Conservation (phyloP, 1,139 yeast species). For the Suhomyces coccinellae region DNA sequence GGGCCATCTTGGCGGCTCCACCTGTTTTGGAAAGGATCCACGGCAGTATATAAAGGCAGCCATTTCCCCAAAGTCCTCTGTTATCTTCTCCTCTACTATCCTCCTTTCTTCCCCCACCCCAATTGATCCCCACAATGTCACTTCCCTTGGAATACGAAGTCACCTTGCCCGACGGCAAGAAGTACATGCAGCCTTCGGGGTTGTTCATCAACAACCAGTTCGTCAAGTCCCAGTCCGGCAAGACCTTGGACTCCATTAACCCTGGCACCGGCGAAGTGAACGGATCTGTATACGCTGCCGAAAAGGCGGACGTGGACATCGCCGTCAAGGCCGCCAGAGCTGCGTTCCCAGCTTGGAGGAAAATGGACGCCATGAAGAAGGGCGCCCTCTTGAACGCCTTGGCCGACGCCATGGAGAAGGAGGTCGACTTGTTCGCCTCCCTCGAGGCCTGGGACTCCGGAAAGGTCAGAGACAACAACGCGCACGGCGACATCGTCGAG, state of each 20-base stretch:
- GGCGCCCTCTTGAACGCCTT: slow-evolving; percentile 55
- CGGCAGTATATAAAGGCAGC: no score
- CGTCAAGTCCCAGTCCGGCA: slow-evolving; percentile 60
- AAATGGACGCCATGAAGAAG: slow-evolving; percentile 51
- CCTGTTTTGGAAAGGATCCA: no score
- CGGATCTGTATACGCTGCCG: slow-evolving; percentile 67
- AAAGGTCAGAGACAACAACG: slow-evolving; percentile 57
- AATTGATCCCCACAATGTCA: slow-evolving; percentile 19
- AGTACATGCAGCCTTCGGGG: slow-evolving; percentile 68
- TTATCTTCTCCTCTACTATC: background rate
- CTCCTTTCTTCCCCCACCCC: background rate
- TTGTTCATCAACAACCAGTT: slow-evolving; percentile 82
- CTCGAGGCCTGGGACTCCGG: slow-evolving; percentile 85
- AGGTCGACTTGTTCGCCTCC: slow-evolving; percentile 58
- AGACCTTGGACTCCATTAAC: slow-evolving; percentile 59
- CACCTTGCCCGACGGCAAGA: slow-evolving; percentile 55
- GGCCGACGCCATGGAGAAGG: slow-evolving; percentile 59
- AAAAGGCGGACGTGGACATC: slow-evolving; percentile 64
- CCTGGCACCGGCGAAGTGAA: slow-evolving; percentile 71
- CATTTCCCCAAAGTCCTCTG: no score
- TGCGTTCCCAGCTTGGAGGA: slow-evolving; percentile 64
- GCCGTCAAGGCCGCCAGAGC: slow-evolving; percentile 75
- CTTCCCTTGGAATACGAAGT: slow-evolving; percentile 44
- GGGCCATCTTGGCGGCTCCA: no score
- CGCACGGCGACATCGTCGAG: slow-evolving; percentile 58